Evolutionary conservation across 345 rosid genomes (phyloP).

Genomic region (Anastatica hierochuntica): DNA sequence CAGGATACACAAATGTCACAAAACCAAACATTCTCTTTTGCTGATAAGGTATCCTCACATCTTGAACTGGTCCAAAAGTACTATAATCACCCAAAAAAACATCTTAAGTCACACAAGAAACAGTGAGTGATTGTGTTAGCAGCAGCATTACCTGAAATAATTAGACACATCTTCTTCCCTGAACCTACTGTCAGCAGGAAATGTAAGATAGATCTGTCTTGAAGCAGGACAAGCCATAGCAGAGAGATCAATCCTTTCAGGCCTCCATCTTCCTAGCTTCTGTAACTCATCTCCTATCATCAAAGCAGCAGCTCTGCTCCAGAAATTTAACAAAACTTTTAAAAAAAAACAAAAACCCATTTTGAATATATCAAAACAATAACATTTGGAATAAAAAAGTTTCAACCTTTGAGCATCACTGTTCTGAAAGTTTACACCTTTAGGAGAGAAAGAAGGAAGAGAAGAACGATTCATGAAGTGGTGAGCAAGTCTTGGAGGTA

Average conservation of each 20-base stretch:
- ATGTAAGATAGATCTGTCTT: slow-evolving; percentile 90
- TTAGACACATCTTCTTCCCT: slow-evolving; percentile 87
- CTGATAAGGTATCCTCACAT: slow-evolving; percentile 90
- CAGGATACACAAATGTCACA: slow-evolving; percentile 82
- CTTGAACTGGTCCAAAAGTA: slow-evolving; percentile 90
- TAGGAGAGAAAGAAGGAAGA: slow-evolving; percentile 66
- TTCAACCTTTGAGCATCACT: slow-evolving; percentile 53
- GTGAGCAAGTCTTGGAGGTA: slow-evolving; percentile 52
- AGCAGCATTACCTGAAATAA: slow-evolving; percentile 68
- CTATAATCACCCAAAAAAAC: slow-evolving; percentile 24
- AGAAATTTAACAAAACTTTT: neutral
- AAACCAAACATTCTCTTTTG: slow-evolving; percentile 97
- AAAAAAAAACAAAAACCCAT: neutral
- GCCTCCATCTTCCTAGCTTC: slow-evolving; percentile 63
- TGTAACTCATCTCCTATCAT: slow-evolving; percentile 62
- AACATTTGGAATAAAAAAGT: neutral
- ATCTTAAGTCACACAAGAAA: slow-evolving; percentile 14
- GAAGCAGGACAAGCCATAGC: slow-evolving; percentile 73
- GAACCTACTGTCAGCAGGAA: slow-evolving; percentile 93
- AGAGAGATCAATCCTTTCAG: slow-evolving; percentile 59
- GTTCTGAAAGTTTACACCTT: slow-evolving; percentile 28
- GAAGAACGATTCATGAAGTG: slow-evolving; percentile 46
- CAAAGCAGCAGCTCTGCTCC: slow-evolving; percentile 50
- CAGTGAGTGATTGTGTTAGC: no score
- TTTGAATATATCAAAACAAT: neutral